Evolutionary conservation across 306 rosid species (phyloP), one percentile per base, ranked within the genome.

Genomic region (Cucurbita argyrosperma): DNA sequence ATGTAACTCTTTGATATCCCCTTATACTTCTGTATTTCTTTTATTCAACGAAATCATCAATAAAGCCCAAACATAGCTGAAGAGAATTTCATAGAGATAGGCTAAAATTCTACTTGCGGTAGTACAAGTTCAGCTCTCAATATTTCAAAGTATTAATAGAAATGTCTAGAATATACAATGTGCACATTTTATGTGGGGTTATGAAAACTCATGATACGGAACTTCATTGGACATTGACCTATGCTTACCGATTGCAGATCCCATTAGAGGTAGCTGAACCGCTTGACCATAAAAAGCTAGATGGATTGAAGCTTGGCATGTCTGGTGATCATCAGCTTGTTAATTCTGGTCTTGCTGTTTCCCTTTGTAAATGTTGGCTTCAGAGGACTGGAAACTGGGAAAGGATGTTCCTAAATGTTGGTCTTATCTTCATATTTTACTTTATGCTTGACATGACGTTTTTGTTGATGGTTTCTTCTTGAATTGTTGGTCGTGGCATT

Each of bases 321-420:
- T 82, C 84, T 50, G 91, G 96, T 72, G 94, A 88, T 84, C 94
- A 88, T 80, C 94, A 90, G 76, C 74, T 74, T 63, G 69, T 81
- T 70, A 90, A 88, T 76, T 92, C 93, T 71, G 88, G 94, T 82
- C 96, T 90, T 70, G 90, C 91, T 51, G 86, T 88, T 71, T 84
- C 96, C 71, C 94, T 90, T 30, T 88, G 84, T 72, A 86, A 81
- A 81, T 86, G 90, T 79, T 90, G 96, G 96, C 96, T 86, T 76
- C 91, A 86, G 76, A 87, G 87, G 82, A 88, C 89, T 12, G 94
- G 96, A 65, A 86, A 90, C 74, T 86, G 87, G 93, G 87, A 79
- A 60, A 85, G 73, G 73, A 23, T 75, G 11, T 76, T 76, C 77
- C 79, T 81, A 81, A 82, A 84, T 38, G 90, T 87, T 77, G 70